A percentile compares a stretch with the other conserved stretches of the same genome.
These are phyloP conservation scores for Physaria fendleri DNA, from an alignment of 345 rosid genomes.

Conservation along the genomic window DNA sequence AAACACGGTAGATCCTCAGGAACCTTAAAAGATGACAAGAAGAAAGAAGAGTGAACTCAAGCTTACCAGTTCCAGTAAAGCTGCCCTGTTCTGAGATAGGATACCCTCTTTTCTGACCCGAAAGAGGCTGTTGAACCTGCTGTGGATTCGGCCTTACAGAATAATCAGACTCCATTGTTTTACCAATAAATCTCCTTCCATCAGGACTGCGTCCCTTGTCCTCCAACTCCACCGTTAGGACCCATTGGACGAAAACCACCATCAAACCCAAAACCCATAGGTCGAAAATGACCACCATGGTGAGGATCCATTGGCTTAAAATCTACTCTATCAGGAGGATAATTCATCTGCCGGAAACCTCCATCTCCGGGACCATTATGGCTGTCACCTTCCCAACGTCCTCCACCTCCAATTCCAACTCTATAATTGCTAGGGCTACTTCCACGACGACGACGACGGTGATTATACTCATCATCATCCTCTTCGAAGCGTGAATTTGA, in stretches of 20 bases:
- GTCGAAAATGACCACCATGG: constrained; percentile 29
- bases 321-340: constrained; percentile 28
- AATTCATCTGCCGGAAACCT: constrained; percentile 33
- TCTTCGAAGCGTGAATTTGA: constrained; percentile 37
- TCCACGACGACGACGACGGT: constrained; percentile 43
- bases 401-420: constrained; percentile 32
- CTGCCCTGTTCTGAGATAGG: constrained; percentile 40
- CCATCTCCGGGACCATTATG: constrained; percentile 37
- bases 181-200: constrained; percentile 18
- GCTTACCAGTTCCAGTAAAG: constrained; percentile 39
- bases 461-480: constrained; percentile 37
- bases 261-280: not conserved
- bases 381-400: constrained; percentile 48
- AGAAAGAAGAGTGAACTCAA: not conserved
- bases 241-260: constrained; percentile 33
- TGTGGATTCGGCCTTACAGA: constrained; percentile 23
- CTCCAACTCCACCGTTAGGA: constrained; percentile 1
- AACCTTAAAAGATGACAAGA: constrained; percentile 16
- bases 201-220: constrained; percentile 4
- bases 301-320: constrained; percentile 34
- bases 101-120: constrained; percentile 64
- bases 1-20: not conserved
- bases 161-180: constrained; percentile 27
- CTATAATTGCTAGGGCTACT: constrained; percentile 59
- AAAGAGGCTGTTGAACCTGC: constrained; percentile 25